Conservation (phyloP, 2,329 filamentous ascomycete species). For the Fusarium paranaense region DNA sequence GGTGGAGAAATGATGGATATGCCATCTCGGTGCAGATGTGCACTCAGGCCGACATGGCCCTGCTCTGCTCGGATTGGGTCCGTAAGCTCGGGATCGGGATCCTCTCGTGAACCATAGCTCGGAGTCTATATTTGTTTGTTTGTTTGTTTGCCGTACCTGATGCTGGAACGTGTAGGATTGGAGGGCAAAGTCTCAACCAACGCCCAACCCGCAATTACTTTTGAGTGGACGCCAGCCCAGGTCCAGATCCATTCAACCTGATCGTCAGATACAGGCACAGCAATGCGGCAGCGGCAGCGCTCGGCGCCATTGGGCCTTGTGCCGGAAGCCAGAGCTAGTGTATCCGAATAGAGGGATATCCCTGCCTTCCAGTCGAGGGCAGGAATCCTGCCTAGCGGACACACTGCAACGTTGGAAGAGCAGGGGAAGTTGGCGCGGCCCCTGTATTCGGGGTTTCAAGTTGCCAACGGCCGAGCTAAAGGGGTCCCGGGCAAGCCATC, state of each 20-base stretch:
- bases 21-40: neutral
- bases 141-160: neutral
- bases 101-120: neutral
- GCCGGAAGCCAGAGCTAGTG: conserved; percentile 14
- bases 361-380: conserved; percentile 12
- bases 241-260: neutral
- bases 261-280: neutral
- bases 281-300: neutral
- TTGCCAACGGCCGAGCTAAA: conserved; percentile 7
- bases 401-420: conserved; percentile 14
- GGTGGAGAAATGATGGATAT: neutral
- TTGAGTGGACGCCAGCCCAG: neutral
- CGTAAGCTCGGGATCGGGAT: neutral
- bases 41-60: neutral
- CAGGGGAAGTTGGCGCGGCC: conserved; percentile 8
- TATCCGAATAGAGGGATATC: conserved; percentile 24
- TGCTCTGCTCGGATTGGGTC: neutral
- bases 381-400: conserved; percentile 14
- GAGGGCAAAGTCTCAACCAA: neutral
- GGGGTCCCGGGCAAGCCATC: neutral
- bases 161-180: neutral
- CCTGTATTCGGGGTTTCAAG: conserved; percentile 25
- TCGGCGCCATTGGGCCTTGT: conserved; percentile 1
- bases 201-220: neutral
- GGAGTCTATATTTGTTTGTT: neutral